These are phyloP conservation scores for Crithidia fasciculata DNA, from an alignment of 208 protist genomes.

Conservation along the genomic window DNA sequence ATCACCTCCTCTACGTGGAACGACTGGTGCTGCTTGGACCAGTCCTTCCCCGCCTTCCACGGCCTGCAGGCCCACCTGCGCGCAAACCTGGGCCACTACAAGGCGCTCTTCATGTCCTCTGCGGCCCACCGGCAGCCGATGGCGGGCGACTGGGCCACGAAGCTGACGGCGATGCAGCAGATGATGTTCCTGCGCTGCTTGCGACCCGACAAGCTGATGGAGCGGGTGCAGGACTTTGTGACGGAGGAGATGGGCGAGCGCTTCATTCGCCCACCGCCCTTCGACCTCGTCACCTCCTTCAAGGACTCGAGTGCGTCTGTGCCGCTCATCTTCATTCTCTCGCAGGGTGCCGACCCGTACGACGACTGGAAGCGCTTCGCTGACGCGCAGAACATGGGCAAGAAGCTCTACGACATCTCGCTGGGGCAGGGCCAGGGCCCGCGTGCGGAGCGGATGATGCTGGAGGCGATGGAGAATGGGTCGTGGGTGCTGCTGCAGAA, in stretches of 20 bases:
- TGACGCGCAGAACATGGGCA: constrained; percentile 94
- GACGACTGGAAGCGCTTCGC: constrained; percentile 97
- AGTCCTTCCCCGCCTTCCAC: constrained; percentile 87
- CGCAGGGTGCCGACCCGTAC: constrained; percentile 97
- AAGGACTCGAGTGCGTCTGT: constrained; percentile 91
- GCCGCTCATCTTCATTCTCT: constrained; percentile 99
- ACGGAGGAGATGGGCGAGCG: constrained; percentile 86
- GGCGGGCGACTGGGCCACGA: constrained; percentile 71
- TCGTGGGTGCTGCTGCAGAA: constrained; percentile 98
- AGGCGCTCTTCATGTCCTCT: constrained; percentile 92
- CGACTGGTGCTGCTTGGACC: constrained; percentile 89
- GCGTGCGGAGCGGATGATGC: constrained; percentile 94
- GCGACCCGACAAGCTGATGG: constrained; percentile 97
- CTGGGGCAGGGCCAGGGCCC: constrained; percentile 99
- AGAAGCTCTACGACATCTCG: constrained; percentile 96
- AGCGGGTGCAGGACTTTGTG: constrained; percentile 96
- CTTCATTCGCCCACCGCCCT: constrained; percentile 97
- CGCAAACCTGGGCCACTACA: constrained; percentile 77
- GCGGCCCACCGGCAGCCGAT: constrained; percentile 87
- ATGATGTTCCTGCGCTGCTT: constrained; percentile 96
- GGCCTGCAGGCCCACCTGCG: constrained; percentile 85
- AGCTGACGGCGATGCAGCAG: constrained; percentile 93
- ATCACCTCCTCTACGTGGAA: constrained; percentile 94
- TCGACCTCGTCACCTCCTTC: constrained; percentile 96
- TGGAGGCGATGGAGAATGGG: constrained; percentile 94